A percentile compares a stretch with the other conserved stretches of the same genome.
Evolutionary conservation across 2,329 filamentous ascomycete genomes (phyloP).

Genomic region (Fusarium nelsonii): DNA sequence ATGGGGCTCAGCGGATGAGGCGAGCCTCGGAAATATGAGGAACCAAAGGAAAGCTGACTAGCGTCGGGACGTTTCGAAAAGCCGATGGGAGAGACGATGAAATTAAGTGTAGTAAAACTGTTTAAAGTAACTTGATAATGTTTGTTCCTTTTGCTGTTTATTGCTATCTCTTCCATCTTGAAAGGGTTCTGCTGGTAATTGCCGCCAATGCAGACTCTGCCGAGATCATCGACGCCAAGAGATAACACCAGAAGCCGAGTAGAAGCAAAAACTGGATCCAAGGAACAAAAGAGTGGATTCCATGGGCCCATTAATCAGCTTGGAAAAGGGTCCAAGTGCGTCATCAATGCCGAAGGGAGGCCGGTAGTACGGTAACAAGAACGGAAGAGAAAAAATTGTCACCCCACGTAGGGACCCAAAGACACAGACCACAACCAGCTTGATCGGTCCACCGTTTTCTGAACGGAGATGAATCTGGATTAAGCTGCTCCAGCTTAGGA

Average conservation of each 20-base stretch:
- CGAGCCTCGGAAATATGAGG: slow-evolving; percentile 33
- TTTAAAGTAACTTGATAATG: fast-evolving
- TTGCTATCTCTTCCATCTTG: not conserved
- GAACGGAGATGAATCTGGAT: slow-evolving; percentile 39
- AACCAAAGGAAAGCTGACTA: slow-evolving; percentile 9
- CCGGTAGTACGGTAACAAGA: slow-evolving; percentile 28
- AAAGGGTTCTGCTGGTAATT: not conserved
- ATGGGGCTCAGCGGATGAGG: slow-evolving; percentile 29
- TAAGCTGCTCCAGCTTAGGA: not conserved
- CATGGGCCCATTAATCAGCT: slow-evolving; percentile 13
- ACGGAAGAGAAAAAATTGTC: slow-evolving; percentile 8
- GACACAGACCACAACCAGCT: not conserved
- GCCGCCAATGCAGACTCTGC: slow-evolving; percentile 14
- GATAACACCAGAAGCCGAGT: slow-evolving; percentile 22
- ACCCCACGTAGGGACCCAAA: slow-evolving; percentile 10
- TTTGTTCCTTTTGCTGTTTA: not conserved
- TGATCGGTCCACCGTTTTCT: slow-evolving; percentile 36
- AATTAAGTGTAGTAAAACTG: not conserved
- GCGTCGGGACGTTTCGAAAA: slow-evolving; percentile 2
- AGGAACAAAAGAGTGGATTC: slow-evolving; percentile 25
- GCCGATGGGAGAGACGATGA: not conserved
- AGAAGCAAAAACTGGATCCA: slow-evolving; percentile 37
- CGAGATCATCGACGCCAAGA: slow-evolving; percentile 37
- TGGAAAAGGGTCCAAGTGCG: slow-evolving; percentile 23
- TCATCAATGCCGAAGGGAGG: slow-evolving; percentile 31